Percentiles rank a stretch among this genome's conserved stretches.
Evolutionary conservation across 192 early-diverging fungal genomes (phyloP).

Genomic region (Coemansia sp.): DNA sequence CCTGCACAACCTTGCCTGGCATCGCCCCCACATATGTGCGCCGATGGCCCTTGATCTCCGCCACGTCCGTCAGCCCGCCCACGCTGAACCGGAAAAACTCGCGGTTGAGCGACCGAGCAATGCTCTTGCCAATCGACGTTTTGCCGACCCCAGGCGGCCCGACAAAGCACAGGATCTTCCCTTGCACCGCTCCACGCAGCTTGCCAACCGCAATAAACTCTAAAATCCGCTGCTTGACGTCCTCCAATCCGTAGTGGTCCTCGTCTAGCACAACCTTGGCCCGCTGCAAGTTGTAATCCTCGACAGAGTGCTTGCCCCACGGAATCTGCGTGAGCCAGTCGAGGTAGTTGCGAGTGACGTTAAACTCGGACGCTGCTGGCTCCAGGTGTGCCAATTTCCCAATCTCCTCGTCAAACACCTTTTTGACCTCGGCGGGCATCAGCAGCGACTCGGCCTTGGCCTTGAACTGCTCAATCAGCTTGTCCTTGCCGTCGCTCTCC

Average conservation of each 20-base stretch:
- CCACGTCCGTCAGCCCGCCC: constrained; percentile 95
- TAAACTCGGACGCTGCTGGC: constrained; percentile 94
- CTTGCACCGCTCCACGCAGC: constrained; percentile 91
- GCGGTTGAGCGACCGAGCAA: constrained; percentile 88
- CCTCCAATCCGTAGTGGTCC: constrained; percentile 99
- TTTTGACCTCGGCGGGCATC: constrained; percentile 88
- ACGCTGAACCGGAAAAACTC: constrained; percentile 98
- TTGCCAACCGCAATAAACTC: constrained; percentile 99
- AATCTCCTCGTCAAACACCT: constrained; percentile 98
- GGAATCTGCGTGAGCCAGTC: constrained; percentile 98
- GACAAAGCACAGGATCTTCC: constrained; percentile 96
- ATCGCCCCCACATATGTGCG: constrained; percentile 99
- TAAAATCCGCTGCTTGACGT: constrained; percentile 97
- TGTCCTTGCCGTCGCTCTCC: constrained; percentile 97
- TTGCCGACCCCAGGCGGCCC: constrained; percentile 99
- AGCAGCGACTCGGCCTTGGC: constrained; percentile 74
- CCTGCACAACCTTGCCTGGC: constrained; percentile 99
- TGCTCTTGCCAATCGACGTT: constrained; percentile 96
- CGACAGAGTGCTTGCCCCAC: constrained; percentile 85
- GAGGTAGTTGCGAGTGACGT: constrained; percentile 96
- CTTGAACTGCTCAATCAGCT: constrained; percentile 90
- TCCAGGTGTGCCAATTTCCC: constrained; percentile 90
- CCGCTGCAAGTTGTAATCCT: constrained; percentile 90
- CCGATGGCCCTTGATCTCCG: constrained; percentile 98
- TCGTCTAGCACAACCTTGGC: constrained; percentile 89